Evolutionary conservation across 2,329 filamentous ascomycete genomes (phyloP).

Genomic region (Pseudogymnoascus sp.): DNA sequence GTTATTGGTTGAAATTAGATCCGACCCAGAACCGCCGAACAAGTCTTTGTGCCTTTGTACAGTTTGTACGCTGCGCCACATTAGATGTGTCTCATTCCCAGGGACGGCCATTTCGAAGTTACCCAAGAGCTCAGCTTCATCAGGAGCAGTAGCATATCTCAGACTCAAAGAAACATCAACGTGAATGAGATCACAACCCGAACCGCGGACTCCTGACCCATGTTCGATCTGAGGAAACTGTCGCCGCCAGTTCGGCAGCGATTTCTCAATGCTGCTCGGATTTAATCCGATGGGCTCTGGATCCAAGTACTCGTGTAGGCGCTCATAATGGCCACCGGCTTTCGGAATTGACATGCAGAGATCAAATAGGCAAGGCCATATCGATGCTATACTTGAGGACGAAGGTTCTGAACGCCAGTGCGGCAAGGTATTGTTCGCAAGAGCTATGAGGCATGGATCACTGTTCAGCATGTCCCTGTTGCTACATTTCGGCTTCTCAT

Average conservation of each 20-base stretch:
- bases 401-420: constrained; percentile 47
- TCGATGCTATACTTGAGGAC: constrained; percentile 28
- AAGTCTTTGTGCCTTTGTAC: constrained; percentile 50
- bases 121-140: constrained; percentile 50
- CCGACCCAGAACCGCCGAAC: constrained; percentile 35
- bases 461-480: constrained; percentile 52
- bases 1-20: constrained; percentile 21
- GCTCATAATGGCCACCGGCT: constrained; percentile 45
- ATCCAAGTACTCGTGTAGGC: constrained; percentile 20
- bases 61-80: constrained; percentile 52
- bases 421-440: constrained; percentile 46
- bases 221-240: constrained; percentile 49
- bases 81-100: constrained; percentile 36
- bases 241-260: constrained; percentile 47
- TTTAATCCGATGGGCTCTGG: background rate
- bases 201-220: constrained; percentile 39
- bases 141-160: constrained; percentile 47
- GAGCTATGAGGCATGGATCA: constrained; percentile 53
- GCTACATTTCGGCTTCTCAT: constrained; percentile 45
- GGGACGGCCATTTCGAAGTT: constrained; percentile 51
- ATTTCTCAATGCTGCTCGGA: constrained; percentile 30
- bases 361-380: constrained; percentile 28
- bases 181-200: constrained; percentile 51
- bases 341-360: constrained; percentile 51
- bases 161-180: constrained; percentile 53